phyloP scores from a whole-genome alignment of 1,284 basidiomycete genomes.

The Papiliotrema fonsecae region DNA sequence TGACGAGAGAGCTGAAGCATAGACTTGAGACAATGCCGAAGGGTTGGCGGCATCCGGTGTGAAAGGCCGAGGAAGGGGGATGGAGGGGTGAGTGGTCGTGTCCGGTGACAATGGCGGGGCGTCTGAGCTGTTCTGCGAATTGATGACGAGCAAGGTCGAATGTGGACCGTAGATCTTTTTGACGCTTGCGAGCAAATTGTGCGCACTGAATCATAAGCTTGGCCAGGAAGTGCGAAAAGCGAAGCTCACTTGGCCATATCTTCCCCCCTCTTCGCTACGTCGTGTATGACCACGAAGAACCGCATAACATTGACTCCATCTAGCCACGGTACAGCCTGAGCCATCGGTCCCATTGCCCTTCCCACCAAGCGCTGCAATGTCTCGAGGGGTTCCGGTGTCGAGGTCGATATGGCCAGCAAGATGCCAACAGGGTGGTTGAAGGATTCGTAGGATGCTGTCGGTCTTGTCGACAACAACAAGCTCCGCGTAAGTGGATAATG shows the following conservation, averaged over 20 bases:
- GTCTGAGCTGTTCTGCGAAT: conserved; percentile 25
- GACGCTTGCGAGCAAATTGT: conserved; percentile 37
- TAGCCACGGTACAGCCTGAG: conserved; percentile 39
- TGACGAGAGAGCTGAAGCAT: conserved; percentile 38
- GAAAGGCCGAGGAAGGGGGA: conserved; percentile 29
- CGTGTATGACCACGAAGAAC: conserved; percentile 48
- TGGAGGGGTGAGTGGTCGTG: conserved; percentile 24
- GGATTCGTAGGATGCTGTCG: conserved; percentile 43
- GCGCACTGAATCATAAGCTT: conserved; percentile 21
- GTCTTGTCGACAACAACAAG: conserved; percentile 41
- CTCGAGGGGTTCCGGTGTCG: conserved; percentile 38
- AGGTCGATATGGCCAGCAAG: conserved; percentile 42
- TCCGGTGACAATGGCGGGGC: conserved; percentile 21
- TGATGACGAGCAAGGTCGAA: conserved; percentile 45
- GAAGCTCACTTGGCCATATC: conserved; percentile 33
- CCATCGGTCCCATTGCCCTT: conserved; percentile 26
- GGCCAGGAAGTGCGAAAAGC: background rate
- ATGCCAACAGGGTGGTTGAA: conserved; percentile 48
- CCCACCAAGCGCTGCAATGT: conserved; percentile 33
- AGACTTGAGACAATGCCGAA: conserved; percentile 35
- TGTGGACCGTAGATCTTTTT: conserved; percentile 47
- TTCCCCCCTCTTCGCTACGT: conserved; percentile 34
- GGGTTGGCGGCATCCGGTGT: conserved; percentile 24
- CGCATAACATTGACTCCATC: conserved; percentile 38
- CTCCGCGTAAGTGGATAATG: conserved; percentile 45